A percentile compares a stretch with the other conserved stretches of the same genome.
Conservation (phyloP, 306 rosid species). For the Datisca glomerata region DNA sequence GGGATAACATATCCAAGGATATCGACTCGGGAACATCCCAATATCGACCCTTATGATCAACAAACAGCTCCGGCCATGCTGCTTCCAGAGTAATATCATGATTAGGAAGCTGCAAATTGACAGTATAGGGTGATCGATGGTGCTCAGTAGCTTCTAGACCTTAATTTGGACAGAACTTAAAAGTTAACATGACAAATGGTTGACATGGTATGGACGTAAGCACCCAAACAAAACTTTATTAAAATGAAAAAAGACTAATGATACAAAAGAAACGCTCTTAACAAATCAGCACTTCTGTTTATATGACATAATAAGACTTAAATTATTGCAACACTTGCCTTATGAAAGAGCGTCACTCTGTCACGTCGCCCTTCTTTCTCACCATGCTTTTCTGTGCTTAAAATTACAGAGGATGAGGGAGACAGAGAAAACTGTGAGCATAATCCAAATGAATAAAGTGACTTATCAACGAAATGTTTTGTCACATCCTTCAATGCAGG, state of each 20-base stretch:
- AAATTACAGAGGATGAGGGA: slow-evolving; percentile 35
- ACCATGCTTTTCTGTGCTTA: slow-evolving; percentile 60
- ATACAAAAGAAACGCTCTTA: slow-evolving; percentile 1
- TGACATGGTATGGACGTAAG: neutral
- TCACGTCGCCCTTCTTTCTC: slow-evolving; percentile 56
- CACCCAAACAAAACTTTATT: neutral
- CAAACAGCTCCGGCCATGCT: slow-evolving; percentile 83
- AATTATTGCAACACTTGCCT: slow-evolving; percentile 26
- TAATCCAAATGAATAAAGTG: slow-evolving; percentile 58
- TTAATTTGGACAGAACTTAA: too few species aligned
- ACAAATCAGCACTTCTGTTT: neutral
- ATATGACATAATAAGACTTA: neutral
- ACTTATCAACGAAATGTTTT: slow-evolving; percentile 55
- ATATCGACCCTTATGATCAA: slow-evolving; percentile 80
- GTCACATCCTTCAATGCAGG: slow-evolving; percentile 58
- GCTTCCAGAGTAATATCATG: slow-evolving; percentile 79
- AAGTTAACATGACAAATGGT: neutral
- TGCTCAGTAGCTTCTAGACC: too few species aligned
- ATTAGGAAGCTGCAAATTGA: slow-evolving; percentile 46
- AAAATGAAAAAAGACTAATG: neutral
- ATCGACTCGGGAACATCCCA: slow-evolving; percentile 81
- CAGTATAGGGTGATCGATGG: neutral
- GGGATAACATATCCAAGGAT: slow-evolving; percentile 63
- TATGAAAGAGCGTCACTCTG: slow-evolving; percentile 43
- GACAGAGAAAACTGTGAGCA: slow-evolving; percentile 39